Evolutionary conservation across 2,329 filamentous ascomycete genomes (phyloP).

Genomic region (Pestalotiopsis sp.): DNA sequence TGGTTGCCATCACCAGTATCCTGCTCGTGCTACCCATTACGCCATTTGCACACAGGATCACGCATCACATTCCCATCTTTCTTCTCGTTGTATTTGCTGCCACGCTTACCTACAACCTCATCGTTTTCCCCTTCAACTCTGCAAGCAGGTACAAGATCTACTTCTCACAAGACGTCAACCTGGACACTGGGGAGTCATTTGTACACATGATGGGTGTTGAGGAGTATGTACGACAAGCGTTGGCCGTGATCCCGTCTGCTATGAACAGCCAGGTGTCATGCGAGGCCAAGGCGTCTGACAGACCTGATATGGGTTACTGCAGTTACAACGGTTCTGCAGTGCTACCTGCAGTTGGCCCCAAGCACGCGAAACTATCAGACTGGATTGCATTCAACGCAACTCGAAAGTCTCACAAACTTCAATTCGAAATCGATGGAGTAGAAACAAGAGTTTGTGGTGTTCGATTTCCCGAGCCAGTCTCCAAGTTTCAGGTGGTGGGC

Average conservation of each 20-base stretch:
- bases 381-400: slow-evolving; percentile 20
- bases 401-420: slow-evolving; percentile 46
- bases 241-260: slow-evolving; percentile 71
- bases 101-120: slow-evolving; percentile 83
- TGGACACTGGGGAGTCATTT: slow-evolving; percentile 37
- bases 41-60: slow-evolving; percentile 86
- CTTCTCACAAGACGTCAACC: slow-evolving; percentile 80
- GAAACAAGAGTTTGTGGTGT: slow-evolving; percentile 82
- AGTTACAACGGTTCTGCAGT: slow-evolving; percentile 65
- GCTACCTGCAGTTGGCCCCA: slow-evolving; percentile 61
- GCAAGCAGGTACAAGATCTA: slow-evolving; percentile 82
- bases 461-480: slow-evolving; percentile 73
- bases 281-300: slow-evolving; percentile 35
- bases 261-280: slow-evolving; percentile 63
- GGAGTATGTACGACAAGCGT: slow-evolving; percentile 67
- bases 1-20: slow-evolving; percentile 56
- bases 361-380: slow-evolving; percentile 33
- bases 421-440: slow-evolving; percentile 66
- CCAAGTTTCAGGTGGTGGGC: slow-evolving; percentile 59
- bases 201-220: slow-evolving; percentile 71
- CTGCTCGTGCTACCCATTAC: slow-evolving; percentile 74
- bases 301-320: slow-evolving; percentile 64
- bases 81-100: slow-evolving; percentile 72
- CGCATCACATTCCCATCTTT: slow-evolving; percentile 78
- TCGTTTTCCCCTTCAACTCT: slow-evolving; percentile 84